Conservation (phyloP, 2,329 filamentous ascomycete species). For the Pseudogymnoascus destructans region DNA sequence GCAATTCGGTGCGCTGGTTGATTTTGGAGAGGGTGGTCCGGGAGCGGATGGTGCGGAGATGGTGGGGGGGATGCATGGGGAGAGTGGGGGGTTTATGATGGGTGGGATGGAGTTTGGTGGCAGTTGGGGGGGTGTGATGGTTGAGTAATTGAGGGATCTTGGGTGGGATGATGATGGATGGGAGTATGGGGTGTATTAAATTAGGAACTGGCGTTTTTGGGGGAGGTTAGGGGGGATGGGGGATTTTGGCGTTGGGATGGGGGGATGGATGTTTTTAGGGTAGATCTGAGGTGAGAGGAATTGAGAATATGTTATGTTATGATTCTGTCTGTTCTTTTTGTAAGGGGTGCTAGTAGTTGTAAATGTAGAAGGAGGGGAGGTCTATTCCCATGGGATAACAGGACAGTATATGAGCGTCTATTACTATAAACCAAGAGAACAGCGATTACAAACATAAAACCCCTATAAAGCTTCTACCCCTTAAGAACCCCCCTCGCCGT, state of each 20-base stretch:
- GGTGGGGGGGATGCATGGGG: not conserved
- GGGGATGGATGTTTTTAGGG: no score
- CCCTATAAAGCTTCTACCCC: no score
- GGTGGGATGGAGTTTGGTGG: not conserved
- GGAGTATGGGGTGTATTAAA: not conserved
- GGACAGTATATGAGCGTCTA: not conserved
- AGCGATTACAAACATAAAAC: no score
- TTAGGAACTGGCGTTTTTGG: not conserved
- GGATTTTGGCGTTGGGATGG: no score
- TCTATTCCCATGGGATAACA: no score
- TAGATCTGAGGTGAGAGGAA: no score
- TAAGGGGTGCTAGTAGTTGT: no score
- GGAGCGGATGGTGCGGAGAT: not conserved
- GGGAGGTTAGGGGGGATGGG: not conserved
- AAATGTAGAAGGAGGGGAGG: no score
- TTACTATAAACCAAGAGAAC: not conserved
- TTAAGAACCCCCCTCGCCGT: not conserved
- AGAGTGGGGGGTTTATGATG: not conserved
- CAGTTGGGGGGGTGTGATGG: not conserved
- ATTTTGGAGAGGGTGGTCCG: not conserved
- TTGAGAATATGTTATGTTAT: no score
- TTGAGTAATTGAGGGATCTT: no score
- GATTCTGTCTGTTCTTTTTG: no score
- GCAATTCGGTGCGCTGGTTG: slow-evolving; percentile 6
- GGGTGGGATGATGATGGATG: no score